phyloP scores from a whole-genome alignment of 2,329 filamentous ascomycete genomes.

The Epicoccum nigrum region DNA sequence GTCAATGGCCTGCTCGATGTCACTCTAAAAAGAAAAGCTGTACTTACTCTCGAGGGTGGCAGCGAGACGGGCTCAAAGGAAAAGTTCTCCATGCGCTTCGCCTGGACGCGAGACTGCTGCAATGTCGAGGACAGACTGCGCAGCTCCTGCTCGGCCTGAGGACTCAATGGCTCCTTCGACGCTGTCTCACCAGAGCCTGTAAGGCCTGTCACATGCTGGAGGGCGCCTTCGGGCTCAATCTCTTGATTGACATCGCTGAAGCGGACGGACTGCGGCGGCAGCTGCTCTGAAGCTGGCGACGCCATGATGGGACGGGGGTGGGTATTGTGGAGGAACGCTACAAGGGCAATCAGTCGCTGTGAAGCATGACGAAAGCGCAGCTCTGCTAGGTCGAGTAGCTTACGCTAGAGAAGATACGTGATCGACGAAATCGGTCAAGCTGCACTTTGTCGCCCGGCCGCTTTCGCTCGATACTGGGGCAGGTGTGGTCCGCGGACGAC shows the following conservation, averaged over 20 bases:
- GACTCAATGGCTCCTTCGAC: slow-evolving; percentile 42
- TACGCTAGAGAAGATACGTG: slow-evolving; percentile 22
- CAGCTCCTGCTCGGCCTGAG: slow-evolving; percentile 66
- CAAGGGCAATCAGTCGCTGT: slow-evolving; percentile 13
- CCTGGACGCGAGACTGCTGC: slow-evolving; percentile 77
- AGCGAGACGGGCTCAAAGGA: slow-evolving; percentile 90
- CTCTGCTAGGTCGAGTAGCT: slow-evolving; percentile 25
- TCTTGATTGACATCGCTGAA: slow-evolving; percentile 50
- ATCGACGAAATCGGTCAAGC: slow-evolving; percentile 23
- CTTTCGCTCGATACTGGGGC: slow-evolving; percentile 11
- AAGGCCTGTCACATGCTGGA: slow-evolving; percentile 42
- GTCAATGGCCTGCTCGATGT: slow-evolving; percentile 27
- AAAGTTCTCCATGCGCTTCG: slow-evolving; percentile 82
- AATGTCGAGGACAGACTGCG: slow-evolving; percentile 74
- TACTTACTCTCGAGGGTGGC: slow-evolving; percentile 78
- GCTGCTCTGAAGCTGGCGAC: slow-evolving; percentile 29
- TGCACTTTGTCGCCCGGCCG: slow-evolving; percentile 17
- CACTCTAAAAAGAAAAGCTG: slow-evolving; percentile 1
- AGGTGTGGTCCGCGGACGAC: slow-evolving; percentile 16
- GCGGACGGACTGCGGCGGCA: slow-evolving; percentile 45
- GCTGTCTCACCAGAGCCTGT: slow-evolving; percentile 27
- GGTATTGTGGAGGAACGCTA: slow-evolving; percentile 10
- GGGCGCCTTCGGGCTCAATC: slow-evolving; percentile 44
- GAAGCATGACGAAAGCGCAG: slow-evolving; percentile 30
- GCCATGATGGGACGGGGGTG: slow-evolving; percentile 31